Percentiles rank a stretch among this genome's conserved stretches.
Conservation (phyloP, 176 grass and related monocot species). For the Carex pumila region DNA sequence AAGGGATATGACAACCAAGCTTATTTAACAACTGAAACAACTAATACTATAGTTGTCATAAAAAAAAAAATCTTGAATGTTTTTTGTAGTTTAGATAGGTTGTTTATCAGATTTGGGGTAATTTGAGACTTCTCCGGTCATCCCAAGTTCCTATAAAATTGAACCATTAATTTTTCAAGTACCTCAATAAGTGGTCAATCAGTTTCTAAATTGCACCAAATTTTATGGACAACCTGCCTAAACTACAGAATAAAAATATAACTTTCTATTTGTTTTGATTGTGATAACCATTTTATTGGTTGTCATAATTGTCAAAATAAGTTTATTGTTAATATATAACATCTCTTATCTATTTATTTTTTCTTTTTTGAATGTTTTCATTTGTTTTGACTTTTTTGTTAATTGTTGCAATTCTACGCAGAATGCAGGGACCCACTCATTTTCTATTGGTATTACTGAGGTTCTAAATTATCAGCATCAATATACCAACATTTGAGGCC, state of each 20-base stretch:
- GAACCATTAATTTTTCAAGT: neutral
- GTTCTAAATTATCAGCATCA: constrained; percentile 41
- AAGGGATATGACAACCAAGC: neutral
- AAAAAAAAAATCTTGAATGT: neutral
- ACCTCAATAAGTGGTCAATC: neutral
- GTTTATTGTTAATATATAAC: neutral
- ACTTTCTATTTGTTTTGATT: neutral
- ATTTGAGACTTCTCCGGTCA: neutral
- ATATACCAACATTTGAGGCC: constrained; percentile 64
- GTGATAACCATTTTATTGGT: neutral
- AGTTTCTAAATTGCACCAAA: neutral
- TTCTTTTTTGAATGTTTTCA: neutral
- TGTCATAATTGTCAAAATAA: neutral
- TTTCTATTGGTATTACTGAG: constrained; percentile 78
- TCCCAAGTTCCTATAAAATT: neutral
- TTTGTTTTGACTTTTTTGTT: neutral
- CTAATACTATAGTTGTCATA: neutral
- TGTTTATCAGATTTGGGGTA: neutral
- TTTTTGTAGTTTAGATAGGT: neutral
- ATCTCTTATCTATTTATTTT: neutral
- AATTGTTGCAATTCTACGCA: constrained; percentile 16
- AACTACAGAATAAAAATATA: neutral
- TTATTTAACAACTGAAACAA: neutral
- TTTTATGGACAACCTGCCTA: neutral
- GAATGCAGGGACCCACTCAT: constrained; percentile 56